These are phyloP conservation scores for Lepidopterella palustris DNA, from an alignment of 495 filamentous ascomycete species.

Conservation along the genomic window DNA sequence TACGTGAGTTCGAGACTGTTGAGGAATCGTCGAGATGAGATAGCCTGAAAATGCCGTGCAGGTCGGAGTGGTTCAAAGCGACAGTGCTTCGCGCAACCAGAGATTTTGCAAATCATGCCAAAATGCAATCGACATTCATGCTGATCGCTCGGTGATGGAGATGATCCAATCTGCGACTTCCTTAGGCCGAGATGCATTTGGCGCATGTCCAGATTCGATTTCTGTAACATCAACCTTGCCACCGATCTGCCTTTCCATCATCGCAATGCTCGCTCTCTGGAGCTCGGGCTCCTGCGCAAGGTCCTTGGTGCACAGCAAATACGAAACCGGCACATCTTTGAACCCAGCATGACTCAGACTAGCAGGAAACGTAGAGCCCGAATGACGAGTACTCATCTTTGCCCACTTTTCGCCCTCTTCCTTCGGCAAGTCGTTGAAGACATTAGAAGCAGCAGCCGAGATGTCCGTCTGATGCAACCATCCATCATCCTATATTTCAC, in stretches of 20 bases:
- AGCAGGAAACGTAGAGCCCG: slow-evolving; percentile 4
- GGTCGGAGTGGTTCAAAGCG: no score
- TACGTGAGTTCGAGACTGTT: no score
- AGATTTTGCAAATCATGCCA: no score
- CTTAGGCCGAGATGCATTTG: slow-evolving; percentile 4
- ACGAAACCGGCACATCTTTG: slow-evolving; percentile 25
- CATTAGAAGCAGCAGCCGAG: not conserved
- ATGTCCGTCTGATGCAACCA: slow-evolving; percentile 5
- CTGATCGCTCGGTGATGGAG: no score
- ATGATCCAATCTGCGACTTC: slow-evolving; percentile 17
- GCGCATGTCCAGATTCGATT: slow-evolving; percentile 15
- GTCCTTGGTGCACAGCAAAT: slow-evolving; percentile 21
- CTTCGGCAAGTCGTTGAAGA: slow-evolving; percentile 4
- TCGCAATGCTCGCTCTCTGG: slow-evolving; percentile 15
- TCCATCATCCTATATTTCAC: slow-evolving; percentile 2
- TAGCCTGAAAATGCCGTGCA: no score
- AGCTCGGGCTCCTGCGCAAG: not conserved
- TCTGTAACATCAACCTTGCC: slow-evolving; percentile 23
- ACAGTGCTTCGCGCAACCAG: no score
- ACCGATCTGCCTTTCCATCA: slow-evolving; percentile 21
- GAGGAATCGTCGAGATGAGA: no score
- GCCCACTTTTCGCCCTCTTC: slow-evolving; percentile 10
- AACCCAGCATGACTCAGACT: slow-evolving; percentile 19
- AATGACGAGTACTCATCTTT: slow-evolving; percentile 11
- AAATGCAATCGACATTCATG: no score